A percentile compares a stretch with the other conserved stretches of the same genome.
Evolutionary conservation across 2,329 filamentous ascomycete species (phyloP).

Genomic region (Diaporthe batatas): DNA sequence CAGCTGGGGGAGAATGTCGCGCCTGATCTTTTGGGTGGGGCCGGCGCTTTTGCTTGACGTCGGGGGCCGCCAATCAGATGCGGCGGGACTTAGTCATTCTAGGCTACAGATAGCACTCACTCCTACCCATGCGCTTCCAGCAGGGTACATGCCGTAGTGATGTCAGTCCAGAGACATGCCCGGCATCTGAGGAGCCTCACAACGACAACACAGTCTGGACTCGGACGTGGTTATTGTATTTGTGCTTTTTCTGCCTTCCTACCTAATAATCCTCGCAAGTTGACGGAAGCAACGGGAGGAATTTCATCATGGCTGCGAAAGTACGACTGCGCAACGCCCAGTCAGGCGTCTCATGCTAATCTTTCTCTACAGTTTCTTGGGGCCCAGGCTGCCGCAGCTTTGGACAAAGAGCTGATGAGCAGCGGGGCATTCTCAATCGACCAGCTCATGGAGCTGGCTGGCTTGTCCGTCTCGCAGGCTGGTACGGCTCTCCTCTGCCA

Average conservation of each 20-base stretch:
- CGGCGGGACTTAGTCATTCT: conserved; percentile 27
- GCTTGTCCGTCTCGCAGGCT: conserved; percentile 91
- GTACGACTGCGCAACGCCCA: conserved; percentile 32
- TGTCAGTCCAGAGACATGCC: conserved; percentile 17
- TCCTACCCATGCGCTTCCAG: neutral
- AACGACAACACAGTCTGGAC: conserved; percentile 1
- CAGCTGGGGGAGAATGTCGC: conserved; percentile 3
- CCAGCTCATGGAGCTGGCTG: conserved; percentile 97
- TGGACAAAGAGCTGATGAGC: conserved; percentile 96
- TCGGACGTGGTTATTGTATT: neutral
- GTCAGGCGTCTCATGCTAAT: conserved; percentile 45
- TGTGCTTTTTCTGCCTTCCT: neutral
- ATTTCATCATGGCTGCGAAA: conserved; percentile 51
- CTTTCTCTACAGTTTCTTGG: conserved; percentile 76
- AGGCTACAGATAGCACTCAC: no score
- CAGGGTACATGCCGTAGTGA: neutral
- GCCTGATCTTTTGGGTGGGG: conserved; percentile 37
- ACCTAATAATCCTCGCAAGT: neutral
- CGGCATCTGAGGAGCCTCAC: neutral
- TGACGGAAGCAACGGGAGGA: neutral
- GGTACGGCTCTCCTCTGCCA: conserved; percentile 61
- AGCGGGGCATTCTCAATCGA: conserved; percentile 90
- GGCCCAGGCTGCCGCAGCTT: conserved; percentile 86
- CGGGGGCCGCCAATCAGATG: conserved; percentile 22
- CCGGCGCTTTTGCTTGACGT: conserved; percentile 9